These are phyloP conservation scores for Linum lewisii DNA, from an alignment of 345 rosid genomes.

Conservation along the genomic window DNA sequence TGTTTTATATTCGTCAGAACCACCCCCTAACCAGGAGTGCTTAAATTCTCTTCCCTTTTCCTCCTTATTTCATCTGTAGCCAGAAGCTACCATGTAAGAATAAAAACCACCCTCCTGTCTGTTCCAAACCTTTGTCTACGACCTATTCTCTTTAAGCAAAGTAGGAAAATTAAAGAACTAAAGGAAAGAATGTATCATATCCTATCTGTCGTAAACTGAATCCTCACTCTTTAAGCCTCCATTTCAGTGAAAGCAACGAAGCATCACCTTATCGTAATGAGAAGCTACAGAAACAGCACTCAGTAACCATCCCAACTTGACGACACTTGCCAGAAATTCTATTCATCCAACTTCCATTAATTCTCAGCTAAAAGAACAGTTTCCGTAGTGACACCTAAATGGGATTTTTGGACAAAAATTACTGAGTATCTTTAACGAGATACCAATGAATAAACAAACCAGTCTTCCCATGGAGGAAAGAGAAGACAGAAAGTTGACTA, in stretches of 20 bases:
- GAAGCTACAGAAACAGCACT: background rate
- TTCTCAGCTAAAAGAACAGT: background rate
- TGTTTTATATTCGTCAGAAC: no score
- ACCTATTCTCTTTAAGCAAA: no score
- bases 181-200: background rate
- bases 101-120: no score
- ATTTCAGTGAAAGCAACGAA: background rate
- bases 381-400: background rate
- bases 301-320: background rate
- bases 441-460: no score
- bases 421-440: background rate
- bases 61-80: no score
- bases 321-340: background rate
- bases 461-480: background rate
- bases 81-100: no score
- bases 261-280: background rate
- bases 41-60: no score
- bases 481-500: background rate
- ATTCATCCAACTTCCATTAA: background rate
- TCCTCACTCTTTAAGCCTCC: background rate
- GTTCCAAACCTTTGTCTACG: no score
- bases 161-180: background rate
- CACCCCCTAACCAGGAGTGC: no score
- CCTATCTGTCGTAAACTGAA: background rate
- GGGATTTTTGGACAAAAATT: background rate